phyloP scores from a whole-genome alignment of 2,329 filamentous ascomycete genomes.

The Penicillium aurantiogriseum region DNA sequence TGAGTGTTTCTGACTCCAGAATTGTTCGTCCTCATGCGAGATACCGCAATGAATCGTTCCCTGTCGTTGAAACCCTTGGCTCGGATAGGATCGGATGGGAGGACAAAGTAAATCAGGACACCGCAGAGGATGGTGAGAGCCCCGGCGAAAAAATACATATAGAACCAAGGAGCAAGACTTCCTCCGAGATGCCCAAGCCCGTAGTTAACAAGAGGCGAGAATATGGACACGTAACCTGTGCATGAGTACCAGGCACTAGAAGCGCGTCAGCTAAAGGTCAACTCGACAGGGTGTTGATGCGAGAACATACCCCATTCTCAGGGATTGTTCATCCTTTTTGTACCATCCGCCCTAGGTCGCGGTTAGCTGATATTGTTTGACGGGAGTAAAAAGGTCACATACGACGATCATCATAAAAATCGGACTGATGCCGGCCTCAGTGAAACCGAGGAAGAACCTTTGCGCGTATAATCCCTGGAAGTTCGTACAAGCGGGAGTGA shows the following conservation, averaged over 20 bases:
- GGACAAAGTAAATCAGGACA: neutral
- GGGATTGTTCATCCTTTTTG: neutral
- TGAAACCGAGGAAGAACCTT: conserved; percentile 56
- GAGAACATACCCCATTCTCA: neutral
- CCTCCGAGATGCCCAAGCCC: conserved; percentile 41
- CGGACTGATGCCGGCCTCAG: conserved; percentile 57
- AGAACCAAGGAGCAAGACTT: conserved; percentile 13
- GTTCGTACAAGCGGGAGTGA: conserved; percentile 23
- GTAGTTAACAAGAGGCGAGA: conserved; percentile 51
- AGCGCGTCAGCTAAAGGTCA: neutral
- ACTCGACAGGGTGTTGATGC: neutral
- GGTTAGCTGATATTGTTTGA: neutral
- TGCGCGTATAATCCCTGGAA: conserved; percentile 45
- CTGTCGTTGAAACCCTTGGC: neutral
- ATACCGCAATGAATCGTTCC: conserved; percentile 24
- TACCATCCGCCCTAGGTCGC: neutral
- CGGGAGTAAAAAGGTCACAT: neutral
- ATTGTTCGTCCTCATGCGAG: conserved; percentile 28
- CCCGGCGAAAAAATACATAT: neutral
- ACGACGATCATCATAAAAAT: conserved; percentile 56
- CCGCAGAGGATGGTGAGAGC: neutral
- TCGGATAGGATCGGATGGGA: neutral
- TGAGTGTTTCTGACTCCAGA: conserved; percentile 41
- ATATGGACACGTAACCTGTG: conserved; percentile 47
- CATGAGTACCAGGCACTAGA: conserved; percentile 43